Conservation (phyloP, 805 yeast species). For the Groenewaldozyma tartarivorans region DNA sequence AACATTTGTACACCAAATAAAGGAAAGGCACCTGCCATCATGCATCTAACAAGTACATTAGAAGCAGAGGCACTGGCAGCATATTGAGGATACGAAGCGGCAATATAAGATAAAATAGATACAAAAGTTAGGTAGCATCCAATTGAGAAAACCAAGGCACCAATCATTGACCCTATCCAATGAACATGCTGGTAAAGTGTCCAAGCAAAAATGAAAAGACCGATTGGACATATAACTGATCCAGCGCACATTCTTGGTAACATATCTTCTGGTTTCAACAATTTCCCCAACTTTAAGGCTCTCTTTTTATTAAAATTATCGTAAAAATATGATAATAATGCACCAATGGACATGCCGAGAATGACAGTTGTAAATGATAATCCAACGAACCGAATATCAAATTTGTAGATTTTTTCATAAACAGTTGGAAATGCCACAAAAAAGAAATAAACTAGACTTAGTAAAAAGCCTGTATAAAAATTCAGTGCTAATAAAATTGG, state of each 20-base stretch:
- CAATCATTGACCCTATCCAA: slow-evolving; percentile 48
- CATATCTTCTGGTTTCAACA: slow-evolving; percentile 39
- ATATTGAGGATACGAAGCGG: slow-evolving; percentile 32
- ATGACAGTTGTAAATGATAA: slow-evolving; percentile 53
- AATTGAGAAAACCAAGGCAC: slow-evolving; percentile 42
- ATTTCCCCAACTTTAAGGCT: slow-evolving; percentile 34
- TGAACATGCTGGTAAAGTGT: slow-evolving; percentile 35
- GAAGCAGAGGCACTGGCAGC: slow-evolving; percentile 90
- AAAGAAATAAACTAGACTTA: slow-evolving; percentile 50
- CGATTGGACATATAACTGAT: slow-evolving; percentile 35
- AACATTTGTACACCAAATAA: slow-evolving; percentile 82
- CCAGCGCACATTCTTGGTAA: slow-evolving; percentile 44
- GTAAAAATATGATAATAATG: slow-evolving; percentile 5
- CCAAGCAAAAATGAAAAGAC: slow-evolving; percentile 47
- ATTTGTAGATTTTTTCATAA: slow-evolving; percentile 39
- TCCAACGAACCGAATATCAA: slow-evolving; percentile 43
- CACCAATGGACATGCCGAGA: slow-evolving; percentile 56
- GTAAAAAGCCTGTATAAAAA: slow-evolving; percentile 44
- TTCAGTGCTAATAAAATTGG: slow-evolving; percentile 49
- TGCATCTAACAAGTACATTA: slow-evolving; percentile 67
- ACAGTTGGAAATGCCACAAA: slow-evolving; percentile 53
- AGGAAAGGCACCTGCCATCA: slow-evolving; percentile 73
- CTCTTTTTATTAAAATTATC: slow-evolving; percentile 27
- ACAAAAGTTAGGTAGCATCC: slow-evolving; percentile 31
- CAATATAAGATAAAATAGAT: slow-evolving; percentile 22